Percentiles rank a stretch among this genome's conserved stretches.
These are phyloP conservation scores for Ophiognomonia clavigignenti-juglandacearum DNA, from an alignment of 2,329 filamentous ascomycete species.

Conservation along the genomic window DNA sequence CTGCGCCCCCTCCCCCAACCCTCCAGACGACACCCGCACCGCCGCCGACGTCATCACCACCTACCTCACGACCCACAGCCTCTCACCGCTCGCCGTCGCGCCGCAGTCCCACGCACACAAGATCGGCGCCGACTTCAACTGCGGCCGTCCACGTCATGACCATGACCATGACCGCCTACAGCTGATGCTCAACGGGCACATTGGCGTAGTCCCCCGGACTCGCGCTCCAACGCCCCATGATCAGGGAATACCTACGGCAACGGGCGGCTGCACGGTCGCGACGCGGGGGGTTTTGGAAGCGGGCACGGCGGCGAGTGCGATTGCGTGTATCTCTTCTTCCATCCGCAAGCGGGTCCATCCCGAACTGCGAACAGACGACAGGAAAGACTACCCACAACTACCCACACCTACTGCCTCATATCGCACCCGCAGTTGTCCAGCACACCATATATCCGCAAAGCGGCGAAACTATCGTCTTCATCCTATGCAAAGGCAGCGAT, in stretches of 20 bases:
- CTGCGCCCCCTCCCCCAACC: constrained; percentile 31
- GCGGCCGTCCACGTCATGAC: too few species aligned
- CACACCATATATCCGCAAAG: too few species aligned
- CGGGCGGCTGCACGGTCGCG: constrained; percentile 29
- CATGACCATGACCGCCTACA: constrained; percentile 21
- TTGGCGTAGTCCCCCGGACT: constrained; percentile 33
- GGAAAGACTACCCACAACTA: too few species aligned
- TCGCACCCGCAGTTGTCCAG: too few species aligned
- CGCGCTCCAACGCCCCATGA: constrained; percentile 32
- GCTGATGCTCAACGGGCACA: constrained; percentile 36
- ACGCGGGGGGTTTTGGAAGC: constrained; percentile 39
- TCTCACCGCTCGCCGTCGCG: constrained; percentile 23
- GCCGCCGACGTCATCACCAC: constrained; percentile 27
- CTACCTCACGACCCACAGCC: constrained; percentile 23
- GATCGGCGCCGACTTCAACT: constrained; percentile 27
- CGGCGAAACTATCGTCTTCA: too few species aligned
- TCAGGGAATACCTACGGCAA: constrained; percentile 29
- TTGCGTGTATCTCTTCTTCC: too few species aligned
- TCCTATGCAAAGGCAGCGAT: too few species aligned
- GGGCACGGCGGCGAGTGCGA: constrained; percentile 32
- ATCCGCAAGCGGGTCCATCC: too few species aligned
- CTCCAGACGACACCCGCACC: constrained; percentile 31
- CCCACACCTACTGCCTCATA: too few species aligned
- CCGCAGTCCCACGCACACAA: constrained; percentile 27
- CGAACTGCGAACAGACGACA: too few species aligned